phyloP scores from a whole-genome alignment of 192 early-diverging fungal species.

The Backusella sp. region DNA sequence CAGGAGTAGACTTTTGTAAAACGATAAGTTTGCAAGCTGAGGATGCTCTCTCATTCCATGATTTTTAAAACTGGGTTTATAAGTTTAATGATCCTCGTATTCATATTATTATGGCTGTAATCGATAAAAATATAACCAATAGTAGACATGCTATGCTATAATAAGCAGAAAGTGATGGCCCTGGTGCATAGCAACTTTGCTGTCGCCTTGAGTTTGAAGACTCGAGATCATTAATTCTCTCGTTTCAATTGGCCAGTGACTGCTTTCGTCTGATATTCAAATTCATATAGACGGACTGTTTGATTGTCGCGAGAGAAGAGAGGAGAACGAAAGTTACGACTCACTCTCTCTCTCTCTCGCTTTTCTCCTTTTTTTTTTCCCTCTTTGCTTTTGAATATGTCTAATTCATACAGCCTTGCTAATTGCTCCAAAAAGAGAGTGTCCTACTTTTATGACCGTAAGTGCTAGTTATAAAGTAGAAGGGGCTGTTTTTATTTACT shows the following conservation, averaged over 20 bases:
- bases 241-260: not conserved
- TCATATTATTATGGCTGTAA: too few relatives aligned
- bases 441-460: slow-evolving; percentile 64
- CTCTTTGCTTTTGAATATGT: slow-evolving; percentile 14
- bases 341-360: not conserved
- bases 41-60: too few relatives aligned
- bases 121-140: too few relatives aligned
- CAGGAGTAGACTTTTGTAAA: too few relatives aligned
- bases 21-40: too few relatives aligned
- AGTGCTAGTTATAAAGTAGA: not conserved
- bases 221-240: not conserved
- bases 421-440: slow-evolving; percentile 54
- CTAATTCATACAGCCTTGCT: slow-evolving; percentile 42
- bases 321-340: slow-evolving; percentile 2
- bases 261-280: slow-evolving; percentile 5
- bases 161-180: too few relatives aligned
- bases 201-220: too few relatives aligned
- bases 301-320: slow-evolving; percentile 2
- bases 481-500: not conserved
- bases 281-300: slow-evolving; percentile 1
- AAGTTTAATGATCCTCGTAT: too few relatives aligned
- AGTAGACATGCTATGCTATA: too few relatives aligned
- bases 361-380: not conserved
- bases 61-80: too few relatives aligned
- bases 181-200: too few relatives aligned